Evolutionary conservation across 495 filamentous ascomycete genomes (phyloP).

Genomic region (Hypoxylon fragiforme): DNA sequence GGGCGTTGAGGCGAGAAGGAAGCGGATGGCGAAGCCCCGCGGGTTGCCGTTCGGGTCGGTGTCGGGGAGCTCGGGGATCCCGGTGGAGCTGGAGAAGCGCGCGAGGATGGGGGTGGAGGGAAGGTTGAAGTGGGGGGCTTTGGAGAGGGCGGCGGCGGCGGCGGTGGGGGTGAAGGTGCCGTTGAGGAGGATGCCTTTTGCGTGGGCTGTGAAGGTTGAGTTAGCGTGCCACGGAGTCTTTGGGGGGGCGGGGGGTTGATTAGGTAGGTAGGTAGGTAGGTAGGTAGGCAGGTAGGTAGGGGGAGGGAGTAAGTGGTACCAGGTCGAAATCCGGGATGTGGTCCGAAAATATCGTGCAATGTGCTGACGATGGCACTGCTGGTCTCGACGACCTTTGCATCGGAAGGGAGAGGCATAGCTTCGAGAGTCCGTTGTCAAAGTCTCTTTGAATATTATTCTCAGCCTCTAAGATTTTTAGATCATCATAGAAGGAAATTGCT

Average conservation of each 20-base stretch:
- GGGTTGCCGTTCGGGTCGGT: conserved; percentile 53
- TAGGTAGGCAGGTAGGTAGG: no score
- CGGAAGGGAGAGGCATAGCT: conserved; percentile 50
- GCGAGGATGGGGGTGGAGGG: conserved; percentile 51
- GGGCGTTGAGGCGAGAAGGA: conserved; percentile 45
- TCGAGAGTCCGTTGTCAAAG: no score
- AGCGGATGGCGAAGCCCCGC: conserved; percentile 54
- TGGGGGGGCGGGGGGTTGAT: no score
- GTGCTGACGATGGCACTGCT: conserved; percentile 41
- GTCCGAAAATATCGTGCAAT: conserved; percentile 48
- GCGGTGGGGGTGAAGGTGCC: conserved; percentile 56
- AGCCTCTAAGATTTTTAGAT: no score
- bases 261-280: no score
- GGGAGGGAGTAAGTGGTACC: conserved; percentile 41
- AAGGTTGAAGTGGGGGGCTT: conserved; percentile 53
- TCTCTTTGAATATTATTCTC: no score
- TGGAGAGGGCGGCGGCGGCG: conserved; percentile 47
- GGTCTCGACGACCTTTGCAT: conserved; percentile 47
- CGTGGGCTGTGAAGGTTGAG: conserved; percentile 48
- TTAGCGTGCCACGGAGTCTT: background rate
- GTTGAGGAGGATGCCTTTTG: conserved; percentile 50
- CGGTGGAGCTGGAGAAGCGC: conserved; percentile 58
- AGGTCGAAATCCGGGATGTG: conserved; percentile 51
- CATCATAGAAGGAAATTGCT: no score
- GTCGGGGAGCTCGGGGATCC: conserved; percentile 55